These are phyloP conservation scores for Naegleria lovaniensis DNA, from an alignment of 208 protist species.

Conservation along the genomic window DNA sequence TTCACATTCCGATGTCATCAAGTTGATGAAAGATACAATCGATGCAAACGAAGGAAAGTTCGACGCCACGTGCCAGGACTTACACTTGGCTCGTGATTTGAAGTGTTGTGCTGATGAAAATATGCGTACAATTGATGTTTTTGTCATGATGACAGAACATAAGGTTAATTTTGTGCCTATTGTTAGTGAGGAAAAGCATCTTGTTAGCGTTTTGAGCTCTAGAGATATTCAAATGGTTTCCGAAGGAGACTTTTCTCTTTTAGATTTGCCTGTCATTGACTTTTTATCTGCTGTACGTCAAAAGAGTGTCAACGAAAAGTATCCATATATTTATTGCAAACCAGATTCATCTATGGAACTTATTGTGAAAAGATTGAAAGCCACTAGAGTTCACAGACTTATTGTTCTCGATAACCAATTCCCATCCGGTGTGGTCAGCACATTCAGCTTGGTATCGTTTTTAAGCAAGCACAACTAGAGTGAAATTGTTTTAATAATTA, in stretches of 20 bases:
- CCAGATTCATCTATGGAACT: not conserved
- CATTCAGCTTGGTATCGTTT: not conserved
- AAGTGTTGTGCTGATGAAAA: not conserved
- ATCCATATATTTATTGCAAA: slow-evolving; percentile 8
- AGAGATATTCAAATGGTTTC: not conserved
- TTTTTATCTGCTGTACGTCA: slow-evolving; percentile 17
- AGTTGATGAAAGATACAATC: not conserved
- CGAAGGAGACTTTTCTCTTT: not conserved
- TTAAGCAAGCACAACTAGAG: not conserved
- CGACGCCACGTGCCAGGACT: not conserved
- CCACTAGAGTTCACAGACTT: not conserved
- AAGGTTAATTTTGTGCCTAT: slow-evolving; percentile 8
- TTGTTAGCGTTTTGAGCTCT: not conserved
- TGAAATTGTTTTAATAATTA: not conserved
- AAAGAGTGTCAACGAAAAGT: not conserved
- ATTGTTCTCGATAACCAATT: not conserved
- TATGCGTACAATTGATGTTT: slow-evolving; percentile 9
- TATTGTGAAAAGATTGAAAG: slow-evolving; percentile 21
- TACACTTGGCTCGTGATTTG: not conserved
- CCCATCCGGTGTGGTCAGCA: not conserved
- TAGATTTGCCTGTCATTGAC: slow-evolving; percentile 8
- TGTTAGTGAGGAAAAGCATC: not conserved
- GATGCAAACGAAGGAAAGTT: not conserved
- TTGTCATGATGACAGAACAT: not conserved
- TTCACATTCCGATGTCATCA: slow-evolving; percentile 14